Base-by-base conservation (phyloP, 345 rosid genomes). In the Hypericum androsaemum region DNA sequence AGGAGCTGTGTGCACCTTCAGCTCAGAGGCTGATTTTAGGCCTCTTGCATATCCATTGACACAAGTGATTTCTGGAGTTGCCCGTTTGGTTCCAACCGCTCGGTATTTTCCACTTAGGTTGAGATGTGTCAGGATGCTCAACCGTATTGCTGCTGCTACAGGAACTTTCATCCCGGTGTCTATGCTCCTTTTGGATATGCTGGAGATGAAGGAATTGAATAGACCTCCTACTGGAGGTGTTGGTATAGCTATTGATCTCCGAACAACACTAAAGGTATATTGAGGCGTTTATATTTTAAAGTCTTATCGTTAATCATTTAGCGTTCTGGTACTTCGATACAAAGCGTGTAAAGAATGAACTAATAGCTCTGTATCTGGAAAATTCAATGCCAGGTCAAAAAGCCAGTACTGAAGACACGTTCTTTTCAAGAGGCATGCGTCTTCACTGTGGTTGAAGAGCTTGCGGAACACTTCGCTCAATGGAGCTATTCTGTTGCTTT, bases 401-500 rank as follows among this genome's bases (percentile, higher is more conserved):
- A 88, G 70, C 84, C 78, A 36, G 71, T 77, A 10, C 63, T 92
- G 73, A 92, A 83, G 82, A 92, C 95, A 6, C 74, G 97, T 64
- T 78, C 87, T 32, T 92, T 88, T 71, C 98, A 92, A 73, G 97
- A 92, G 64, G 97, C 86, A 13, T 92, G 95, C 60, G 88, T 88
- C 35, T 78, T 61, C 62, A 74, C 98, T 58, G 95, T 85, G 43
- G 74, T 81, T 42, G 95, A 88, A 74, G 88, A 85, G 67, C 81
- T 88, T 22, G 81, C 94, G 10, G 95, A 88, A 65, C 98, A 88
- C 77, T 77, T 92, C 74, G 62, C 83, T 60, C 94, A 85, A 62
- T 83, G 94, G 94, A 88, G 98, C 77, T 85, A 73, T 64, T 85
- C 86, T 12, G 70, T 77, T 41, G 72, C 97, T 57, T 88, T 92